Evolutionary conservation across 1,284 basidiomycete species (phyloP), one percentile per base, ranked within the genome.

Genomic region (Lentinula novae-zelandiae): DNA sequence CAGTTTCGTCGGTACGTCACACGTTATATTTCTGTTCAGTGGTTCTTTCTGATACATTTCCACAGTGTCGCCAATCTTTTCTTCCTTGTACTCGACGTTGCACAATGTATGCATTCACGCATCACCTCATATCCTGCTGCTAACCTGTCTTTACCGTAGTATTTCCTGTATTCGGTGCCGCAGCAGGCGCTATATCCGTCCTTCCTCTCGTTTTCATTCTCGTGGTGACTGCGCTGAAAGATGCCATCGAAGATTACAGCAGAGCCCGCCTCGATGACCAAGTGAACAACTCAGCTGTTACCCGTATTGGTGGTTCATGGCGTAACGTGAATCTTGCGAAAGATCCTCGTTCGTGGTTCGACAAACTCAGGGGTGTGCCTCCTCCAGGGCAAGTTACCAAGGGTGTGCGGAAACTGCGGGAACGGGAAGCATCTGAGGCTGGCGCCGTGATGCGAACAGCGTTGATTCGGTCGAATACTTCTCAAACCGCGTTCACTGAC

Each of bases 211-310:
- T 93, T 17, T 92, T 95, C 72, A 97, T 98, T 66, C 75, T 98
- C 50, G 73, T 79, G 36, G 90, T 97, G 63, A 98, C 96, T 6
- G 95, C 90, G 9, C 86, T 97, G 77, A 98, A 98, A 74, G 96
- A 98, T 72, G 94, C 88, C 10, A 79, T 98, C 60, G 96, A 98
- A 76, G 96, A 98, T 75, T 96, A 94, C 72, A 87, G 96, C 22
- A 85, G 96, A 62, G 90, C 92, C 4, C 72, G 77, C 3, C 81
- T 96, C 51, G 96, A 98, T 71, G 92, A 97, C 66, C 86, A 95
- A 70, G 93, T 96, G 67, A 96, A 96, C 77, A 95, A 87, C 58
- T 93, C 92, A 0, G 90, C 93, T 8, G 87, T 89, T 13, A 96
- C 93, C 0, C 89, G 91, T 65, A 84, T 98, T 9, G 90, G 87